Evolutionary conservation across 495 filamentous ascomycete genomes (phyloP), one percentile per base, ranked within the genome.

Genomic region (Aspergillus sparsus): DNA sequence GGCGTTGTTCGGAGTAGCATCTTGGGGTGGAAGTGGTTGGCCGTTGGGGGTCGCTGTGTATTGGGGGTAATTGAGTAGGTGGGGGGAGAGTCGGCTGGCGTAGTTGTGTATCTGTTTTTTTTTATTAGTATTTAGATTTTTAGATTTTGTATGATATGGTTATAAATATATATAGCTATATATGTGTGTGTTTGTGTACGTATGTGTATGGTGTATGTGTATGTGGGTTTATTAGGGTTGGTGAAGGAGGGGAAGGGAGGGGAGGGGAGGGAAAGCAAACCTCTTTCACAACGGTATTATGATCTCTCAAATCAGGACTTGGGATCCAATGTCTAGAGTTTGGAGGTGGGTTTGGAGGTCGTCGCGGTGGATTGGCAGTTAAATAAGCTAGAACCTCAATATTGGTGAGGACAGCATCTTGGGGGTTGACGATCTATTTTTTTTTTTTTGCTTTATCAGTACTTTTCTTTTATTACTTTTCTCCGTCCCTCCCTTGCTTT

Each of bases 381-480:
- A 89, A 66, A 67, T 87, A 85, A 16, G 78, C 68, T 35, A 83
- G 78, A 58, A 89, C 86, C 72, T 89, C 86, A 60, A 84, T 76
- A 68, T 88, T 88, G 63, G 85, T 85, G 70, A 89, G 79, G 50
- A 77, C 78, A 16, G 83, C 84, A 49, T 80, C 79, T 75, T 86
- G 82, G 35, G 84, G 78, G 68, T 87, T 84, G 56, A 89, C 73
- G 49, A 89, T 82, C 82, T 88, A 27, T 41, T 44, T 54, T n/a
- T 56, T 53, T 41, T 51, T 16, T 13, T 36, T 34, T 12, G 21
- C 39, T 44, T 36, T 54, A 6, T 27, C 3, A 41, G 37, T 13
- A 41, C 37, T 41, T 3, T 31, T 3, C 21, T 27, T 27, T 27
- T 27, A 27, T 27, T 27, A 27, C 21, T 27, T 27, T n/a, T n/a